Percentiles rank a stretch among this genome's conserved stretches.
These are phyloP conservation scores for Phyllostachys edulis DNA, from an alignment of 176 grass and related monocot genomes.

Conservation along the genomic window DNA sequence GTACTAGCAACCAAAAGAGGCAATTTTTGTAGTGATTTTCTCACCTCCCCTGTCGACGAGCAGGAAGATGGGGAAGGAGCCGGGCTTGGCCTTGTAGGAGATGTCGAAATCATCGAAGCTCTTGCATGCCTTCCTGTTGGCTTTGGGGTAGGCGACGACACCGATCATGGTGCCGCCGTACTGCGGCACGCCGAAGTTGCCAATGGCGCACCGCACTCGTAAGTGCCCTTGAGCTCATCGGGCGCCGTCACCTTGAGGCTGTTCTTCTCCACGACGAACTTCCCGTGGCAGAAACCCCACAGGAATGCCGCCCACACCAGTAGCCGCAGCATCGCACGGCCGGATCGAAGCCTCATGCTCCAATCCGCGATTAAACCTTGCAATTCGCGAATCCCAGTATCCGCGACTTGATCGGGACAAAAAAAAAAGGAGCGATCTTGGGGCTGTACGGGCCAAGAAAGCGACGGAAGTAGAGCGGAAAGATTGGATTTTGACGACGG, in stretches of 20 bases:
- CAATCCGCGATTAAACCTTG: neutral
- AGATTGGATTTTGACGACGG: neutral
- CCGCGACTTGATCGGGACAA: neutral
- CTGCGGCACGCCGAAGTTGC: slow-evolving; percentile 83
- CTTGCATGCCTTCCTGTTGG: slow-evolving; percentile 77
- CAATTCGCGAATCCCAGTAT: neutral
- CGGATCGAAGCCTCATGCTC: slow-evolving; percentile 16
- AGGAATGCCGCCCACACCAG: slow-evolving; percentile 45
- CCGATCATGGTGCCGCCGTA: slow-evolving; percentile 87
- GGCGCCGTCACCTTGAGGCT: slow-evolving; percentile 72
- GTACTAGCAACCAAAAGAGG: neutral
- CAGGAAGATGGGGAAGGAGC: slow-evolving; percentile 68
- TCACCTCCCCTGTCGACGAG: slow-evolving; percentile 85
- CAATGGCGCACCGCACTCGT: slow-evolving; percentile 89
- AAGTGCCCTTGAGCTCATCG: slow-evolving; percentile 53
- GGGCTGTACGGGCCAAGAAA: neutral
- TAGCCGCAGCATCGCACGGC: slow-evolving; percentile 13
- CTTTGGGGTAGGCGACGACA: slow-evolving; percentile 71
- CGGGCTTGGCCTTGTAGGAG: slow-evolving; percentile 71
- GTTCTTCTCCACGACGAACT: slow-evolving; percentile 80
- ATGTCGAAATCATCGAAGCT: slow-evolving; percentile 73
- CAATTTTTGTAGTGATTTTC: neutral
- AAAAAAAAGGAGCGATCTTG: neutral
- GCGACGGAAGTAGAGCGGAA: neutral
- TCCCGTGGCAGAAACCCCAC: slow-evolving; percentile 36